Evolutionary conservation across 306 rosid genomes (phyloP).

Genomic region (Medicago arabica): DNA sequence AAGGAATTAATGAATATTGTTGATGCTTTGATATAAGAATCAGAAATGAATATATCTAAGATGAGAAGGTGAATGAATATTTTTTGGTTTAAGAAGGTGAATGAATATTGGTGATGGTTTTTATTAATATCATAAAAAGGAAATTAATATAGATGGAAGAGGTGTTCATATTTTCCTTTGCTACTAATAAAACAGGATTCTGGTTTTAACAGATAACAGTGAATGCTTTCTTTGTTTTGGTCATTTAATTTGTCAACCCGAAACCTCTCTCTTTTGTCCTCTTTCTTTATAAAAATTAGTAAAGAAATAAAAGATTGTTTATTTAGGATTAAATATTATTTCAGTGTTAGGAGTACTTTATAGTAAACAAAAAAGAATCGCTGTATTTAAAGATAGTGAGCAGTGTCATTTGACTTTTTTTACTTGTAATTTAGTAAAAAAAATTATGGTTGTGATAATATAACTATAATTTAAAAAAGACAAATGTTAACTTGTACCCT

Average conservation of each 20-base stretch:
- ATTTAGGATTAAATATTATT: no score
- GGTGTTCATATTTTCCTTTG: not conserved
- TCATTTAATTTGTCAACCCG: slow-evolving; percentile 6
- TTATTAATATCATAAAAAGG: not conserved
- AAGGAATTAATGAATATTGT: not conserved
- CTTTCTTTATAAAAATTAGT: not conserved
- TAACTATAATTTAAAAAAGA: no score
- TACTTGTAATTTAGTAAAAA: no score
- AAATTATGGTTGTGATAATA: no score
- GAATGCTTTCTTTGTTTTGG: not conserved
- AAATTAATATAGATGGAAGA: not conserved
- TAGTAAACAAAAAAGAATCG: no score
- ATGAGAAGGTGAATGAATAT: not conserved
- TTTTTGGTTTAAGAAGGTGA: not conserved
- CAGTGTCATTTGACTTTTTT: no score
- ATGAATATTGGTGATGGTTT: not conserved
- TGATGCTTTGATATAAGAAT: not conserved
- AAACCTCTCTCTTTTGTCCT: not conserved
- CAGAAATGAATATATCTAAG: slow-evolving; percentile 3
- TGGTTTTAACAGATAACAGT: not conserved
- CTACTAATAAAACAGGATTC: not conserved
- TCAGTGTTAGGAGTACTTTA: no score
- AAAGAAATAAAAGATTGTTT: not conserved
- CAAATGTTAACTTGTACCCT: no score
- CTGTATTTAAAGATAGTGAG: no score